phyloP scores from a whole-genome alignment of 2,329 filamentous ascomycete genomes.

The Aspergillus oerlinghausenensis region DNA sequence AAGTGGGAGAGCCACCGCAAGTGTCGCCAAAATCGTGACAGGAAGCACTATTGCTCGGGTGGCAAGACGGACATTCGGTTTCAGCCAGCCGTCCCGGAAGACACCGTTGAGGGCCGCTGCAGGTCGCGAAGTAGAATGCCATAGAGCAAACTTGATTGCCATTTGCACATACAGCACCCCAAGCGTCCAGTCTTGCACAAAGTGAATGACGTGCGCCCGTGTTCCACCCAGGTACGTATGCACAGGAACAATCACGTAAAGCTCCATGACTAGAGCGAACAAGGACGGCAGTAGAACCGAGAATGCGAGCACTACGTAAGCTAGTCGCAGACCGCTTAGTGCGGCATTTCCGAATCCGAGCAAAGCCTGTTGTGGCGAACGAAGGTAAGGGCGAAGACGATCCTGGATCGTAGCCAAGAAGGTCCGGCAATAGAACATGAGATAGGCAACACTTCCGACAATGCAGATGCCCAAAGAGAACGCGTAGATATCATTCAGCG shows the following conservation, averaged over 20 bases:
- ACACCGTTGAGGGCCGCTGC: conserved; percentile 71
- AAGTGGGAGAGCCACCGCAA: conserved; percentile 63
- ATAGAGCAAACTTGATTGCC: conserved; percentile 62
- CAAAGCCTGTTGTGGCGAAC: conserved; percentile 28
- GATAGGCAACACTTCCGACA: conserved; percentile 64
- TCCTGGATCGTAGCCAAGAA: conserved; percentile 20
- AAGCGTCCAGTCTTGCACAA: conserved; percentile 91
- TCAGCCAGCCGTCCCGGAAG: conserved; percentile 68
- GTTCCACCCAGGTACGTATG: conserved; percentile 64
- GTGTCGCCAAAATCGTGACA: conserved; percentile 54
- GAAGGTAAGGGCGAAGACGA: conserved; percentile 22
- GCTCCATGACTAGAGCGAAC: conserved; percentile 73
- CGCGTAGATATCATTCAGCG: conserved; percentile 92
- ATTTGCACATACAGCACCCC: conserved; percentile 88
- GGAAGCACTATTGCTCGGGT: conserved; percentile 87
- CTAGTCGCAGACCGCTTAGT: conserved; percentile 47
- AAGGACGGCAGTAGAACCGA: conserved; percentile 76
- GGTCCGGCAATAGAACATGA: conserved; percentile 46
- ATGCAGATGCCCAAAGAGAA: conserved; percentile 87
- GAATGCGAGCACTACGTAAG: conserved; percentile 72
- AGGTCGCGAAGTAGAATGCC: conserved; percentile 65
- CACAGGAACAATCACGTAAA: conserved; percentile 82
- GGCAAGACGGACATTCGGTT: conserved; percentile 72
- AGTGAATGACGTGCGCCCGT: conserved; percentile 55
- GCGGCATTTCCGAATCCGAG: conserved; percentile 14